Evolutionary conservation across 331 rosid species (phyloP).

Genomic region (Rosa hybrid): DNA sequence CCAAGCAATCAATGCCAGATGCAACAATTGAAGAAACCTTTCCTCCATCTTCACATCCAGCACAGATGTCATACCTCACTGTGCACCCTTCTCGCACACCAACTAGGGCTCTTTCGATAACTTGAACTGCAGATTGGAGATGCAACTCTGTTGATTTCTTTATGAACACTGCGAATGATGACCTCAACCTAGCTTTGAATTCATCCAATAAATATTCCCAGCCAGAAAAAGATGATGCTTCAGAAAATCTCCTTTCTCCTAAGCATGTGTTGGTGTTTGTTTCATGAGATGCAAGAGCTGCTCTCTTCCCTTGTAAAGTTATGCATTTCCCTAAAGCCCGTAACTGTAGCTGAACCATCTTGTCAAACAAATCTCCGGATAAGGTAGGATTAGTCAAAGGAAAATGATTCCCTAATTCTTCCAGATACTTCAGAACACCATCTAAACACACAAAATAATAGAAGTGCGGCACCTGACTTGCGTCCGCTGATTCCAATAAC

Average conservation of each 20-base stretch:
- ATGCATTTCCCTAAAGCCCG: conserved; percentile 79
- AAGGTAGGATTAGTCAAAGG: conserved; percentile 57
- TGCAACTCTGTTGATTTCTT: conserved; percentile 70
- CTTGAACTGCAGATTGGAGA: conserved; percentile 65
- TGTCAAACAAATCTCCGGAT: conserved; percentile 51
- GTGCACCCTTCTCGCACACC: conserved; percentile 62
- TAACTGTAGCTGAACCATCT: conserved; percentile 62
- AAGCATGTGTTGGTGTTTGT: conserved; percentile 46
- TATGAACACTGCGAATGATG: conserved; percentile 64
- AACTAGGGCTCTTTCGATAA: conserved; percentile 74
- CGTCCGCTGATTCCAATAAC: conserved; percentile 59
- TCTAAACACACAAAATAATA: conserved; percentile 73
- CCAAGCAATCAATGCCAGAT: conserved; percentile 82
- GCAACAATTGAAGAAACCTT: conserved; percentile 65
- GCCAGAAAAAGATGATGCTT: conserved; percentile 49
- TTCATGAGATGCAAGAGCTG: conserved; percentile 68
- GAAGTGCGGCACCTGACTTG: conserved; percentile 61
- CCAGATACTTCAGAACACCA: conserved; percentile 72
- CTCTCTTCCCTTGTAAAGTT: conserved; percentile 72
- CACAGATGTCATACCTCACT: conserved; percentile 54
- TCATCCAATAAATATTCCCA: conserved; percentile 56
- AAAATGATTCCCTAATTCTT: conserved; percentile 69
- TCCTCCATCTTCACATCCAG: conserved; percentile 60
- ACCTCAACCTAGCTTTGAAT: conserved; percentile 63
- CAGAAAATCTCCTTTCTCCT: conserved; percentile 18